These are phyloP conservation scores for Parascedosporium putredinis DNA, from an alignment of 2,329 filamentous ascomycete species.

Conservation along the genomic window DNA sequence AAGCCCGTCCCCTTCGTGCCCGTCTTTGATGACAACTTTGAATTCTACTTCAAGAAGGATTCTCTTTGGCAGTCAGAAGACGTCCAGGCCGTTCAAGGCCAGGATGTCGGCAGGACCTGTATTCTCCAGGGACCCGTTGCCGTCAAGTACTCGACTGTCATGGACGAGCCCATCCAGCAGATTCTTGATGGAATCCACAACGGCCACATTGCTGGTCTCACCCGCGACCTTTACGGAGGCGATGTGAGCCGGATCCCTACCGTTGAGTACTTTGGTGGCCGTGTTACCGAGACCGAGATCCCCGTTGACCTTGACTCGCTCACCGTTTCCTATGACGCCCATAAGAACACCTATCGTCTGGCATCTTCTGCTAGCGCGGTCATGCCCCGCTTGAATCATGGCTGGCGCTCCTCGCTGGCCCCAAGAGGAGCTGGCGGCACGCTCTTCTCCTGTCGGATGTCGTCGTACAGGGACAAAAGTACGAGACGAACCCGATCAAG, in stretches of 20 bases:
- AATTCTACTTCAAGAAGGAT: slow-evolving; percentile 99
- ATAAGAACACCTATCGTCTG: slow-evolving; percentile 77
- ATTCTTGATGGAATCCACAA: slow-evolving; percentile 88
- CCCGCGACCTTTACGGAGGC: slow-evolving; percentile 68
- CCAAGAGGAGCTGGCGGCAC: slow-evolving; percentile 82
- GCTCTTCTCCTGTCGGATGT: slow-evolving; percentile 90
- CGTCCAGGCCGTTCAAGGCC: slow-evolving; percentile 85
- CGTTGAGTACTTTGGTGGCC: slow-evolving; percentile 92
- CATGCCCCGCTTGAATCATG: slow-evolving; percentile 71
- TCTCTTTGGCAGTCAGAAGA: slow-evolving; percentile 99
- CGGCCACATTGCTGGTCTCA: slow-evolving; percentile 71
- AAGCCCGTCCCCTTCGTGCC: slow-evolving; percentile 97
- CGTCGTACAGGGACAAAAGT: slow-evolving; percentile 89
- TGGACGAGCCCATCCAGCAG: slow-evolving; percentile 90
- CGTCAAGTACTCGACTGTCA: slow-evolving; percentile 75
- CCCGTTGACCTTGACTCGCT: slow-evolving; percentile 77
- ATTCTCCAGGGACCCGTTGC: slow-evolving; percentile 93
- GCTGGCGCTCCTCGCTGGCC: slow-evolving; percentile 79
- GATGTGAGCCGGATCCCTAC: slow-evolving; percentile 67
- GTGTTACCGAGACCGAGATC: slow-evolving; percentile 60
- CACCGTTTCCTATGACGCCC: slow-evolving; percentile 64
- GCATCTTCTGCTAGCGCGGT: slow-evolving; percentile 62
- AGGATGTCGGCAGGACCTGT: slow-evolving; percentile 92
- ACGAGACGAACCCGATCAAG: slow-evolving; percentile 92
- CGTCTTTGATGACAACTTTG: slow-evolving; percentile 90